phyloP scores from a whole-genome alignment of 2,329 filamentous ascomycete species.

The Ophiostoma pallidulum region DNA sequence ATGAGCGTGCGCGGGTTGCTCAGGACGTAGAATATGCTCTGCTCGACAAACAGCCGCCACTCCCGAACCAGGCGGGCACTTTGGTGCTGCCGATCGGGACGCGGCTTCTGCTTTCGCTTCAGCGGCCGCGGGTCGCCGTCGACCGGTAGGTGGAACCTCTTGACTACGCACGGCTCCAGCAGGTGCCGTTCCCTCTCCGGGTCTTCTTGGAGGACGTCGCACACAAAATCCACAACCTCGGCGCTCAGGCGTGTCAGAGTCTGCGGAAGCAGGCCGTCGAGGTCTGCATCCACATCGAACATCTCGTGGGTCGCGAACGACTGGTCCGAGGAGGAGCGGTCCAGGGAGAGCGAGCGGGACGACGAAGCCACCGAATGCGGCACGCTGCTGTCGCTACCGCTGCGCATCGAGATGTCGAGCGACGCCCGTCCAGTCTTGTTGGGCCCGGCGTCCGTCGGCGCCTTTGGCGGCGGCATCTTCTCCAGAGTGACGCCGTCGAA shows the following conservation, averaged over 20 bases:
- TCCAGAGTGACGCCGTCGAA: constrained; percentile 26
- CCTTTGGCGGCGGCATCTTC: constrained; percentile 25
- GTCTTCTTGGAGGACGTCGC: constrained; percentile 50
- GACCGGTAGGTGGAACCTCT: constrained; percentile 21
- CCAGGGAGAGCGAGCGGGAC: constrained; percentile 16
- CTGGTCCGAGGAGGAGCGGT: constrained; percentile 17
- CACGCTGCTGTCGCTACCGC: constrained; percentile 18
- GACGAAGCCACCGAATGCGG: constrained; percentile 9
- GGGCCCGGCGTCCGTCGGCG: constrained; percentile 11
- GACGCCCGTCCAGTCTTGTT: constrained; percentile 18
- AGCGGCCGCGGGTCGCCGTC: constrained; percentile 23
- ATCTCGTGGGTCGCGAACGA: constrained; percentile 8
- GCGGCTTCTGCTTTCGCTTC: constrained; percentile 27
- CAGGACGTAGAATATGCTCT: constrained; percentile 55
- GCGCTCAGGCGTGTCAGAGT: constrained; percentile 44
- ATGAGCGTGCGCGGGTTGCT: constrained; percentile 47
- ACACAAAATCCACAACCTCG: constrained; percentile 50
- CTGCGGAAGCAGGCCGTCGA: constrained; percentile 42
- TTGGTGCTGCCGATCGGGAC: neutral
- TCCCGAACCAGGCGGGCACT: constrained; percentile 29
- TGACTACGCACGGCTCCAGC: constrained; percentile 31
- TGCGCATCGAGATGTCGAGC: constrained; percentile 13
- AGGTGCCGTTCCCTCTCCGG: constrained; percentile 40
- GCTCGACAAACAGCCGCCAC: constrained; percentile 54
- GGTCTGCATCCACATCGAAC: constrained; percentile 19